Evolutionary conservation across 148 eudicot species (phyloP), one percentile per base, ranked within the genome.

Genomic region (Rhododendron henanense): DNA sequence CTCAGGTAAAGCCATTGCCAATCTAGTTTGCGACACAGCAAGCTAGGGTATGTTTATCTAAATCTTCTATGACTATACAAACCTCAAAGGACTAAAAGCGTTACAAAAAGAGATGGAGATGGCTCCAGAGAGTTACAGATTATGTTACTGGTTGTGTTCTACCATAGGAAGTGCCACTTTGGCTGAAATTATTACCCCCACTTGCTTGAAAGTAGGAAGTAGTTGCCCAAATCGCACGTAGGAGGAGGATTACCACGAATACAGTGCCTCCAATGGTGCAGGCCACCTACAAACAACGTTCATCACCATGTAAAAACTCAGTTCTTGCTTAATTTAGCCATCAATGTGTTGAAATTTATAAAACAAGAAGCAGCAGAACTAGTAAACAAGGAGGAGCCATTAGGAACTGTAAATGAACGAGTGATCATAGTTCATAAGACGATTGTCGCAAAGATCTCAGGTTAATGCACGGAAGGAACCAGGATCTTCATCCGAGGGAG

Each of bases 181-280:
- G 59, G 78, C 75, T 86, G 28, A 82, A 82, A 82, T 59, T 78
- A 45, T 28, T 86, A 71, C 76, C 39, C 48, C 55, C 81, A 59
- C 39, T 86, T 10, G 77, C 76, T 61, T 86, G 88, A 13, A 86
- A 82, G 50, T 86, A 82, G 76, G 85, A 75, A 3, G 45, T 55
- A 44, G 88, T 81, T 0, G 88, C 85, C 88, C 75, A 86, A 13
- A 82, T 82, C 35, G 61, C 82, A 45, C 82, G 85, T 44, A 86
- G 19, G 61, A 86, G 61, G 5, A 86, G 85, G 73, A 86, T 86
- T 25, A 82, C 88, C 35, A 82, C 77, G 19, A 86, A 86, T 57
- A 86, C 85, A 31, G 88, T 75, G 74, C 88, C 88, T 82, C 88
- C 88, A 15, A 86, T 76, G 75, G 82, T 86, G 63, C 88, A 86